Base-by-base conservation (phyloP, 1,284 basidiomycete genomes). In the Cutaneotrichosporon mucoides region DNA sequence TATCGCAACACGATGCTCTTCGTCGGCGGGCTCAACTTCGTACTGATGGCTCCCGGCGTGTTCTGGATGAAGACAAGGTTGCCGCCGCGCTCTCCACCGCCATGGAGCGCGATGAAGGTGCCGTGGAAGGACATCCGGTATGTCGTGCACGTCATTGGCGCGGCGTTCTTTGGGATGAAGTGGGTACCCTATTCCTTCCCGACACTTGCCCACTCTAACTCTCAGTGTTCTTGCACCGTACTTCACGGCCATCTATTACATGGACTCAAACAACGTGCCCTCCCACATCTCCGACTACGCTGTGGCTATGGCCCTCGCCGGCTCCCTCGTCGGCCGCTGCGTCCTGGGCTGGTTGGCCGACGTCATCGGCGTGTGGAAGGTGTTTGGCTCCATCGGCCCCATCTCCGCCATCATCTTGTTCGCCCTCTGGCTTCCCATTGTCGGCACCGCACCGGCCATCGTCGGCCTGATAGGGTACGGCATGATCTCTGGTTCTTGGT, bases 1-100 rank as follows among this genome's bases (percentile, higher is more conserved):
- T 78, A 74, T 60, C 68, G 73, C 13, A 62, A 76, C 56, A 64
- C 72, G 6, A 72, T 78, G 55, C 66, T 76, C 13, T 65, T 72
- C 15, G 61, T 76, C 10, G 75, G 70, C 24, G 75, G 68, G 7
- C 66, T 76, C 64, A 73, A 73, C 56, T 68, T 70, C 11, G 65
- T 67, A 10, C 62, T 76, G 38, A 70, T 75, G 68, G 48, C 69
- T 10, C 73, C 74, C 8, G 64, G 66, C 2, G 70, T 68, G 62
- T 73, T 73, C 56, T 72, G 65, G 56, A 65, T 78, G 55, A 70
- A 70, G 54, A 66, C 71, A 1, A 67, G 76, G 41, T 54, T 76
- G 11, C 72, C 76, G 11, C 73, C 72, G 1, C 60, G 69, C 38
- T 54, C 57, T 3, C 69, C 73, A 2, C 67, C 72, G 2, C 74